Conservation (phyloP, 495 filamentous ascomycete genomes). For the Lichenothelia convexa region DNA sequence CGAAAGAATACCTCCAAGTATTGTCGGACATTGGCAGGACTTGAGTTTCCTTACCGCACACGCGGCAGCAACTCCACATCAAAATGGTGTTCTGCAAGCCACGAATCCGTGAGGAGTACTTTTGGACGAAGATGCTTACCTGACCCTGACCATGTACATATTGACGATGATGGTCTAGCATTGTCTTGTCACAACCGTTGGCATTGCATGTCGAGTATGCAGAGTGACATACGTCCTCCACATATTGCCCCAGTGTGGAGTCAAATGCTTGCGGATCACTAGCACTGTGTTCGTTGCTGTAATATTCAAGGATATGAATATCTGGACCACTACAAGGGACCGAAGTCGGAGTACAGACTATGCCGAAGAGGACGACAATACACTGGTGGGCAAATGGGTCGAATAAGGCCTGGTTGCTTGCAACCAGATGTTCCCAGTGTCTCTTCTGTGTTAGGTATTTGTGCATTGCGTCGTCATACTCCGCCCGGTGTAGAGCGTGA, state of each 20-base stretch:
- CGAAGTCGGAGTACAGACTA: slow-evolving; percentile 78
- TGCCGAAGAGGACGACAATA: slow-evolving; percentile 83
- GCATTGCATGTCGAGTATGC: slow-evolving; percentile 58
- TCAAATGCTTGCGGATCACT: slow-evolving; percentile 59
- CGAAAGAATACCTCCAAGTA: slow-evolving; percentile 98
- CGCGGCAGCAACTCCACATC: slow-evolving; percentile 96
- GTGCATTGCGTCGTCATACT: slow-evolving; percentile 88
- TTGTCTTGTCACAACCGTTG: slow-evolving; percentile 71
- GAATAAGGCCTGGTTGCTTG: slow-evolving; percentile 68
- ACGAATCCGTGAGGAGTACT: slow-evolving; percentile 46
- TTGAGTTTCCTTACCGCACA: slow-evolving; percentile 75
- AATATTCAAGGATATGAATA: slow-evolving; percentile 71
- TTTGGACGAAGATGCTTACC: slow-evolving; percentile 73
- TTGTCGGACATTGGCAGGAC: slow-evolving; percentile 84
- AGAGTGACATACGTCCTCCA: slow-evolving; percentile 71
- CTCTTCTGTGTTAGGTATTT: slow-evolving; percentile 86
- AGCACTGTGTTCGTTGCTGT: slow-evolving; percentile 62
- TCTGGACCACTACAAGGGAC: slow-evolving; percentile 85
- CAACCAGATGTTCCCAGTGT: slow-evolving; percentile 86
- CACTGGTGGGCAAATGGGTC: slow-evolving; percentile 90
- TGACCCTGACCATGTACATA: slow-evolving; percentile 95
- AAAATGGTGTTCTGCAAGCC: slow-evolving; percentile 63
- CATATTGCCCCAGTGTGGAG: slow-evolving; percentile 85
- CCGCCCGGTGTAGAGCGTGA: slow-evolving; percentile 83
- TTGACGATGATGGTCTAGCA: slow-evolving; percentile 88